A percentile compares a stretch with the other conserved stretches of the same genome.
These are phyloP conservation scores for Taiozyma sp. DNA, from an alignment of 1,139 yeast genomes.

Conservation along the genomic window DNA sequence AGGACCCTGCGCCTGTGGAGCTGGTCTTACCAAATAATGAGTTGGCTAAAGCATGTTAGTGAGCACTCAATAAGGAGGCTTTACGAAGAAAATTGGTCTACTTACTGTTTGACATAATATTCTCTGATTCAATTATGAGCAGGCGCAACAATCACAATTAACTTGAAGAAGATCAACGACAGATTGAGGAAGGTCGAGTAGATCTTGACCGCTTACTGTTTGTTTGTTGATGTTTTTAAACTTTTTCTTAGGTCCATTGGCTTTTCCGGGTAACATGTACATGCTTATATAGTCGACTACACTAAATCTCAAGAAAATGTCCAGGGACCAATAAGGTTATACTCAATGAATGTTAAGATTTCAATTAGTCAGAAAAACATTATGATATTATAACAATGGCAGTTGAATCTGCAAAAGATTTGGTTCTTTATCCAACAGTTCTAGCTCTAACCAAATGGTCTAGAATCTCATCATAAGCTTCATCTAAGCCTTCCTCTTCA, in stretches of 20 bases:
- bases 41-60: background rate
- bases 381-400: background rate
- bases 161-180: background rate
- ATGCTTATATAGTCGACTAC: background rate
- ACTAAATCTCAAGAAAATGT: no score
- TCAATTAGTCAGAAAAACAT: background rate
- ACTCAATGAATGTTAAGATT: background rate
- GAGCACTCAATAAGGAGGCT: background rate
- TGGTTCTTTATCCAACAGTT: constrained; percentile 18
- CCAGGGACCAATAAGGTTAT: background rate
- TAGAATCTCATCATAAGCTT: constrained; percentile 49
- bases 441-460: constrained; percentile 37
- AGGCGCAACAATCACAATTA: background rate
- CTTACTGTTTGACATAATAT: constrained; percentile 2
- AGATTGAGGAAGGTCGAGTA: background rate
- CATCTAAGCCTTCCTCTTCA: constrained; percentile 32
- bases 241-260: background rate
- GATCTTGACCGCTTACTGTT: background rate
- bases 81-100: background rate
- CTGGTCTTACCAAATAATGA: constrained; percentile 20
- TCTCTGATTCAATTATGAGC: background rate
- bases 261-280: background rate
- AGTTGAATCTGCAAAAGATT: background rate
- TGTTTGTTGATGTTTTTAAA: background rate
- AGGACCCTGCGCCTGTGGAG: constrained; percentile 18